phyloP scores from a whole-genome alignment of 1,284 basidiomycete species.

The Amylostereum areolatum region DNA sequence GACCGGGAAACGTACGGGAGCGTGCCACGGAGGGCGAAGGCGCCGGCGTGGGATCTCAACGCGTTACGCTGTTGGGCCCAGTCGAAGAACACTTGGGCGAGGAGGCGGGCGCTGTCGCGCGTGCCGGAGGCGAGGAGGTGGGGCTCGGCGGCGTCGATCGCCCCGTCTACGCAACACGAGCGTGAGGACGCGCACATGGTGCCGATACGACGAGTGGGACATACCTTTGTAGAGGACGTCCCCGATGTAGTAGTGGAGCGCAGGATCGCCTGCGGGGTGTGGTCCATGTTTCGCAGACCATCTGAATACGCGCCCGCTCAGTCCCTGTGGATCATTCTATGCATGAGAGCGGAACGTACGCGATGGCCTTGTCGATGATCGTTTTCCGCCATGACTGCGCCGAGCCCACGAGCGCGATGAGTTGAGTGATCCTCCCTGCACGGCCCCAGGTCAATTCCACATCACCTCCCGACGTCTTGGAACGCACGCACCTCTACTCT shows the following conservation, averaged over 20 bases:
- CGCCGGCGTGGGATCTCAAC: conserved; percentile 33
- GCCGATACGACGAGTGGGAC: conserved; percentile 12
- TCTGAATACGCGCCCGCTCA: conserved; percentile 30
- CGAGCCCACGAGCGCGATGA: conserved; percentile 73
- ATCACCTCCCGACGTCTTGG: neutral
- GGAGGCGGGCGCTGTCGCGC: conserved; percentile 77
- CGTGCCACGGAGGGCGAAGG: conserved; percentile 77
- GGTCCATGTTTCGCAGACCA: conserved; percentile 76
- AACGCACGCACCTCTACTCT: conserved; percentile 61
- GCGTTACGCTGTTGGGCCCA: conserved; percentile 45
- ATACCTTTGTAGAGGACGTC: conserved; percentile 84
- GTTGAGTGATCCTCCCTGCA: conserved; percentile 71
- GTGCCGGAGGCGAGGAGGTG: conserved; percentile 82
- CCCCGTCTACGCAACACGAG: conserved; percentile 49
- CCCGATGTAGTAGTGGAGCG: conserved; percentile 82
- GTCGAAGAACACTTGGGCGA: conserved; percentile 81
- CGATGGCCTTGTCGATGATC: conserved; percentile 69
- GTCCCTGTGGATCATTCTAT: neutral
- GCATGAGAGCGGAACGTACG: conserved; percentile 41
- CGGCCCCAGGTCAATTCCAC: conserved; percentile 1
- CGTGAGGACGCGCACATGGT: neutral
- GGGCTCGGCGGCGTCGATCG: conserved; percentile 67
- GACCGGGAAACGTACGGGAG: conserved; percentile 59
- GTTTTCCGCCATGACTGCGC: conserved; percentile 79
- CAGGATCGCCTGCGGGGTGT: conserved; percentile 82